Conservation (phyloP, 768 basidiomycete species). For the Sporobolomyces pararoseus region DNA sequence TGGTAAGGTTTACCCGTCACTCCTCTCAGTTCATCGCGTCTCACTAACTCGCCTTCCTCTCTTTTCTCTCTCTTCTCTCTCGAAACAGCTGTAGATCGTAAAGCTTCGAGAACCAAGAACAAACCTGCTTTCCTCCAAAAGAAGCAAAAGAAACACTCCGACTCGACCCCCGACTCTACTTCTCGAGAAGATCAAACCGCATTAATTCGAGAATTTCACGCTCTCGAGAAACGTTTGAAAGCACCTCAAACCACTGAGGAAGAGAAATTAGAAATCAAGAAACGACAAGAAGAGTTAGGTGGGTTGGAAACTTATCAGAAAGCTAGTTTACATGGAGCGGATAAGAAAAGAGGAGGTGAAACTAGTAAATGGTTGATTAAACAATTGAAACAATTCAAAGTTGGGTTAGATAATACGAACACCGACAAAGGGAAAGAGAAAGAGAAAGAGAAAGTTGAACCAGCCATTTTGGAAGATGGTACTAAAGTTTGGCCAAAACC, state of each 20-base stretch:
- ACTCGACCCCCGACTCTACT: not conserved
- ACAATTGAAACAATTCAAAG: slow-evolving; percentile 37
- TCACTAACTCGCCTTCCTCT: not conserved
- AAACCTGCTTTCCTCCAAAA: slow-evolving; percentile 27
- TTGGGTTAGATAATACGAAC: slow-evolving; percentile 16
- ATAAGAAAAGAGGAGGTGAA: slow-evolving; percentile 42
- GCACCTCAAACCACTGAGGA: slow-evolving; percentile 20
- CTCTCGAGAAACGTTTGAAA: slow-evolving; percentile 42
- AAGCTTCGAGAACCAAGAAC: slow-evolving; percentile 7
- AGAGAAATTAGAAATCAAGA: slow-evolving; percentile 22
- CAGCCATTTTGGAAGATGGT: slow-evolving; percentile 31
- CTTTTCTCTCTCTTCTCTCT: not conserved
- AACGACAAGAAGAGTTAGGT: slow-evolving; percentile 37
- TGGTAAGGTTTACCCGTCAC: not conserved
- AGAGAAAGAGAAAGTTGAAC: slow-evolving; percentile 17
- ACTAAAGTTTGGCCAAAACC: slow-evolving; percentile 35
- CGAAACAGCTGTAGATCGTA: slow-evolving; percentile 19
- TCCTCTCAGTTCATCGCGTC: not conserved
- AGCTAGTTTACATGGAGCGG: slow-evolving; percentile 40
- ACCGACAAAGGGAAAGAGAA: slow-evolving; percentile 22
- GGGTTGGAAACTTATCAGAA: slow-evolving; percentile 43
- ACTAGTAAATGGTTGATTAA: slow-evolving; percentile 42
- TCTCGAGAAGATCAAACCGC: slow-evolving; percentile 14
- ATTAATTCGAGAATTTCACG: slow-evolving; percentile 41
- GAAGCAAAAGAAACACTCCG: slow-evolving; percentile 4